These are phyloP conservation scores for Mycena leptocephala DNA, from an alignment of 768 basidiomycete genomes.

Conservation along the genomic window DNA sequence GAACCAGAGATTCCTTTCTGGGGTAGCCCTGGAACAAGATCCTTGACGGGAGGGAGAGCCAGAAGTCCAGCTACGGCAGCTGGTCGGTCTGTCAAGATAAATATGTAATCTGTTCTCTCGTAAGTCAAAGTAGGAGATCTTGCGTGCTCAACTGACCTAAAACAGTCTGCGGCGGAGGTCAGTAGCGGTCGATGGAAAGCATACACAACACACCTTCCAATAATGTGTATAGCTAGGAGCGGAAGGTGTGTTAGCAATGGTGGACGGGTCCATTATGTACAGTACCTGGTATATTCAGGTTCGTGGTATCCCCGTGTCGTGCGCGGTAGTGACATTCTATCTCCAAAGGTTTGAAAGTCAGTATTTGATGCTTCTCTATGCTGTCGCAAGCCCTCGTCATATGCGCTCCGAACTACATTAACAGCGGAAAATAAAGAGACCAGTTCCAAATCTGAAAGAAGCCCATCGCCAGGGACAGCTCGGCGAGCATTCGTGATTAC, in stretches of 20 bases:
- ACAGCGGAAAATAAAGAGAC: constrained; percentile 58
- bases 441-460: constrained; percentile 76
- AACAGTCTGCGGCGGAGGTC: constrained; percentile 20
- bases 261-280: not conserved
- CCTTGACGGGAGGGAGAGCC: constrained; percentile 69
- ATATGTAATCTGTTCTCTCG: constrained; percentile 85
- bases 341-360: constrained; percentile 64
- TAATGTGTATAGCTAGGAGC: constrained; percentile 82
- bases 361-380: constrained; percentile 33
- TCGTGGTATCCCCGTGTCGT: constrained; percentile 74
- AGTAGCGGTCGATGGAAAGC: not conserved
- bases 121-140: not conserved
- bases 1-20: constrained; percentile 84
- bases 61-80: constrained; percentile 70
- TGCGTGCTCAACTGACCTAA: constrained; percentile 18
- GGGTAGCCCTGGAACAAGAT: constrained; percentile 85
- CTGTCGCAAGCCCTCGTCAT: constrained; percentile 69
- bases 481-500: constrained; percentile 83
- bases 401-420: constrained; percentile 73
- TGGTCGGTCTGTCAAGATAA: constrained; percentile 64
- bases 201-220: constrained; percentile 86
- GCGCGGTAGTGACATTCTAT: constrained; percentile 57
- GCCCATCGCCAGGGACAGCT: constrained; percentile 74
- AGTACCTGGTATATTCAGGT: constrained; percentile 79
- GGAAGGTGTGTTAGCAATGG: not conserved